A percentile compares a stretch with the other conserved stretches of the same genome.
Evolutionary conservation across 805 yeast genomes (phyloP).

Genomic region (Kockiozyma suomiensis): DNA sequence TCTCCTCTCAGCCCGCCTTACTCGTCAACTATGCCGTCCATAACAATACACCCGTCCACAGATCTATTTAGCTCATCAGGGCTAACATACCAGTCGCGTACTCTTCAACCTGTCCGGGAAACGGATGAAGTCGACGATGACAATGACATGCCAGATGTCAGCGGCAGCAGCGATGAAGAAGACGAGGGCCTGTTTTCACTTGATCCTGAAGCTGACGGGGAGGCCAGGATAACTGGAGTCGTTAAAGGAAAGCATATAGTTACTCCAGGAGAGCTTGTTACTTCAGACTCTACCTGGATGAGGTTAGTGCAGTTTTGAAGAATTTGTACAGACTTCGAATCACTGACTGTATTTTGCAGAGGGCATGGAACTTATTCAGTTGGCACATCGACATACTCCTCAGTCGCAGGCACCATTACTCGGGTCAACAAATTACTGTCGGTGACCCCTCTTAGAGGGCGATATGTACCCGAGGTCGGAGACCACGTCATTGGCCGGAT

Average conservation of each 20-base stretch:
- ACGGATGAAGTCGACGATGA: slow-evolving; percentile 13
- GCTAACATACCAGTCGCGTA: neutral
- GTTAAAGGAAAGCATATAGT: slow-evolving; percentile 52
- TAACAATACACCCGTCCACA: slow-evolving; percentile 22
- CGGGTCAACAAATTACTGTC: slow-evolving; percentile 84
- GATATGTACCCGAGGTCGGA: slow-evolving; percentile 85
- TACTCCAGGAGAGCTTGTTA: slow-evolving; percentile 95
- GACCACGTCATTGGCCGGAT: slow-evolving; percentile 94
- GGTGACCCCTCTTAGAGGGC: slow-evolving; percentile 82
- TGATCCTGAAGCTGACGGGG: slow-evolving; percentile 15
- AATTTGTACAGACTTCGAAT: neutral
- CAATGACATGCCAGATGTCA: slow-evolving; percentile 3
- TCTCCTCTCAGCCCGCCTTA: no score
- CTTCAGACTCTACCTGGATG: slow-evolving; percentile 97
- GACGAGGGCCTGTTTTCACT: slow-evolving; percentile 37
- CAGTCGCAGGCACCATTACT: slow-evolving; percentile 89
- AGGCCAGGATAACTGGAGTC: slow-evolving; percentile 19
- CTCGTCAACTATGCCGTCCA: slow-evolving; percentile 21
- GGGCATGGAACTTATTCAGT: slow-evolving; percentile 17
- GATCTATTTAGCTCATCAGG: slow-evolving; percentile 26
- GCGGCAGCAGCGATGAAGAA: slow-evolving; percentile 39
- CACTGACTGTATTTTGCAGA: slow-evolving; percentile 1
- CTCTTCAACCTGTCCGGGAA: neutral
- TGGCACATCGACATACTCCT: slow-evolving; percentile 37
- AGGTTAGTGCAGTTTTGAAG: slow-evolving; percentile 34